Evolutionary conservation across 139 green algal species (phyloP).

Genomic region (Tetradesmus lagerheimii): DNA sequence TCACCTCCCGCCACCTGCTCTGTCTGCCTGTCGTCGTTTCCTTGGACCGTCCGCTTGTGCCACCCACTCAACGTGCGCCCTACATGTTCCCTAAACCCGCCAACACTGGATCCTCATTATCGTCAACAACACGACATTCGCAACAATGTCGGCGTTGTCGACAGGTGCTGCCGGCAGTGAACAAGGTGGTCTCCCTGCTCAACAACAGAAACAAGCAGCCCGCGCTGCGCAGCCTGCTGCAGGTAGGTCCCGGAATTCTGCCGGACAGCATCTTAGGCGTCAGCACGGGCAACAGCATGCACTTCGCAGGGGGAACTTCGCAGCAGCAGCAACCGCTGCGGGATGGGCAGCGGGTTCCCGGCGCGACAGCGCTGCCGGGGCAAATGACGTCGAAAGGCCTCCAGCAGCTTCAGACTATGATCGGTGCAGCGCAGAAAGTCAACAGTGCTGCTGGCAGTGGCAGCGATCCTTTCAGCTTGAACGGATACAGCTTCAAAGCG

Average conservation of each 20-base stretch:
- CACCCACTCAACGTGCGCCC: too few relatives aligned
- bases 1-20: too few relatives aligned
- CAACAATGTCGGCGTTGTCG: too few relatives aligned
- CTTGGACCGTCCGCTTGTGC: too few relatives aligned
- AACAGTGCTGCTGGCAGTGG: neutral
- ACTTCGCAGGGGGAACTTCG: neutral
- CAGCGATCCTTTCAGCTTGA: neutral
- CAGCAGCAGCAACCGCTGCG: slow-evolving; percentile 7
- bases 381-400: neutral
- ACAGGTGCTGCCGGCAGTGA: neutral
- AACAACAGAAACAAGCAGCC: slow-evolving; percentile 2
- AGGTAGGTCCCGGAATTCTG: neutral
- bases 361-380: neutral
- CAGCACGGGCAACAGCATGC: neutral
- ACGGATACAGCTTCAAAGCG: neutral
- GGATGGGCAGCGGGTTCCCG: neutral
- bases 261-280: neutral
- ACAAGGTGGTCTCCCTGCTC: neutral
- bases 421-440: neutral
- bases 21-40: too few relatives aligned
- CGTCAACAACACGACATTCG: too few relatives aligned
- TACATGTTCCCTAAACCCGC: too few relatives aligned
- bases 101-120: too few relatives aligned
- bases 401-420: neutral
- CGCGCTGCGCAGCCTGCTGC: neutral